phyloP scores from a whole-genome alignment of 495 filamentous ascomycete genomes.

The Tricharina praecox region DNA sequence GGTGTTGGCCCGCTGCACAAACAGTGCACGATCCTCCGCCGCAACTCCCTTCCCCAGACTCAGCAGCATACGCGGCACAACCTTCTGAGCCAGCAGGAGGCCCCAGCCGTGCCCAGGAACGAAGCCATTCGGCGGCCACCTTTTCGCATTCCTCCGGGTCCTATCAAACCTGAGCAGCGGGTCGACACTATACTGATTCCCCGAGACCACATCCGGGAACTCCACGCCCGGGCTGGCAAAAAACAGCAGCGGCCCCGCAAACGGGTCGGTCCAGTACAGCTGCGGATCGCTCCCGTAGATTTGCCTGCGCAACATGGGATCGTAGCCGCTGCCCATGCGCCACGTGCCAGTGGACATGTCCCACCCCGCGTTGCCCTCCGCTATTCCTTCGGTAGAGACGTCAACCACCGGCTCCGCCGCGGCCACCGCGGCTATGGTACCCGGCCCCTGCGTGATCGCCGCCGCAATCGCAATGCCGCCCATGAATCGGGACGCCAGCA shows the following conservation, averaged over 20 bases:
- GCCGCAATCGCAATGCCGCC: neutral
- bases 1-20: no score
- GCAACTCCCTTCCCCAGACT: neutral
- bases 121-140: neutral
- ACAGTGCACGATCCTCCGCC: neutral
- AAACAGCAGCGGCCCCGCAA: neutral
- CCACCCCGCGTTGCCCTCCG: neutral
- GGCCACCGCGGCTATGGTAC: neutral
- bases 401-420: neutral
- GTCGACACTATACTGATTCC: neutral
- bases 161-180: neutral
- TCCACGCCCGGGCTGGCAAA: neutral
- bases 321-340: no score
- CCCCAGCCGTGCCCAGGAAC: neutral
- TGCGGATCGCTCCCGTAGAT: neutral
- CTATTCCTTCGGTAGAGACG: neutral
- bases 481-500: neutral
- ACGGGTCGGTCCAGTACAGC: neutral
- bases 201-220: neutral
- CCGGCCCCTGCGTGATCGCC: neutral
- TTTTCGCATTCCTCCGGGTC: neutral
- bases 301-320: neutral
- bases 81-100: neutral
- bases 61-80: neutral
- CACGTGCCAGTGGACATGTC: no score